Evolutionary conservation across 2,329 filamentous ascomycete species (phyloP).

Genomic region (Talaromyces sp.): DNA sequence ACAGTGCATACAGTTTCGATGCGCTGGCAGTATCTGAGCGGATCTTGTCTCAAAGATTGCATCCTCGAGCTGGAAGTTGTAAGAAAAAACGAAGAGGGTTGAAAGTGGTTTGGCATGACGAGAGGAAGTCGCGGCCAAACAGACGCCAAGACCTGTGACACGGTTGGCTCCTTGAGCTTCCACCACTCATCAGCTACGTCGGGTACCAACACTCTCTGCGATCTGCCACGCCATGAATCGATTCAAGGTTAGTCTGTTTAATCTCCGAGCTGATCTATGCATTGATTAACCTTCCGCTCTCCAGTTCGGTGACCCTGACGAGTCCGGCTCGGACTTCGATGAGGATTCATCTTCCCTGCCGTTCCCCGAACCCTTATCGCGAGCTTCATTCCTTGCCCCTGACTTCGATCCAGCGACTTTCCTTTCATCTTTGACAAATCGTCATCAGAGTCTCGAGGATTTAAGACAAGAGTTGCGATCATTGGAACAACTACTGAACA

Average conservation of each 20-base stretch:
- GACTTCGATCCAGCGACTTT: conserved; percentile 80
- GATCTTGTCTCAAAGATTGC: background rate
- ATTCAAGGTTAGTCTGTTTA: conserved; percentile 34
- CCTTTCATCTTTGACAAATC: conserved; percentile 78
- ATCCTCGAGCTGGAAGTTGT: background rate
- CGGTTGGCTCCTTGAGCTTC: conserved; percentile 14
- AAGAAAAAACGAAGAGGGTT: background rate
- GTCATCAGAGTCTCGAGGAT: conserved; percentile 95
- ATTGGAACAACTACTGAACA: conserved; percentile 75
- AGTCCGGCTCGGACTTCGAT: conserved; percentile 56
- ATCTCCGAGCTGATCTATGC: background rate
- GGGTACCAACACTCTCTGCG: conserved; percentile 1
- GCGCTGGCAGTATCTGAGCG: conserved; percentile 22
- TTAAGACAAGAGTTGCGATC: conserved; percentile 82
- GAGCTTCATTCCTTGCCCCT: conserved; percentile 76
- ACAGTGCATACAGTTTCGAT: conserved; percentile 14
- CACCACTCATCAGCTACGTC: conserved; percentile 9
- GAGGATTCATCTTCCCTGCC: conserved; percentile 70
- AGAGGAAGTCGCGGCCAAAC: conserved; percentile 4
- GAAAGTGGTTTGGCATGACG: background rate
- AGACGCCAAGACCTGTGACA: conserved; percentile 23
- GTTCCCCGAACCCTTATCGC: conserved; percentile 82
- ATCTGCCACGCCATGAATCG: conserved; percentile 31
- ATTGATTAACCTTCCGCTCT: conserved; percentile 3
- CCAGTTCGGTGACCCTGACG: conserved; percentile 50